Evolutionary conservation across 495 filamentous ascomycete genomes (phyloP).

Genomic region (Aspergillus campestris): DNA sequence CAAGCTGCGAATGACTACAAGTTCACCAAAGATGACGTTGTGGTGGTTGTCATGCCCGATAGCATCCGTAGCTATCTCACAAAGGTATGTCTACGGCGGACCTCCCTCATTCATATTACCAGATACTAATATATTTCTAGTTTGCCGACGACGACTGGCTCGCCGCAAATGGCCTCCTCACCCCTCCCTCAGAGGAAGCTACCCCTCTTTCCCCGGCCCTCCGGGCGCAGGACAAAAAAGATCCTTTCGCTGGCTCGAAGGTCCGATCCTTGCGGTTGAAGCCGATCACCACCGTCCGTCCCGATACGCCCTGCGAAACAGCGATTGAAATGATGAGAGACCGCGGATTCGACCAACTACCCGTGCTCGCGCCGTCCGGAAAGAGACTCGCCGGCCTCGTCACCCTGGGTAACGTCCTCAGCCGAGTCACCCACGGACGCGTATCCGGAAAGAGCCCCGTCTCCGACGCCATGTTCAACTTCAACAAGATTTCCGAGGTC

Average conservation of each 20-base stretch:
- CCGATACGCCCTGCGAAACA: constrained; percentile 60
- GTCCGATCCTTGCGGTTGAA: constrained; percentile 78
- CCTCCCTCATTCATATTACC: background rate
- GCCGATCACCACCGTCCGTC: constrained; percentile 76
- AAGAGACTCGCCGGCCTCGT: constrained; percentile 79
- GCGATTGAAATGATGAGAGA: constrained; percentile 97
- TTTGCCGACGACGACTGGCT: constrained; percentile 99
- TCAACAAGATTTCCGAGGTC: constrained; percentile 73
- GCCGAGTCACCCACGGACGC: constrained; percentile 73
- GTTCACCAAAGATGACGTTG: constrained; percentile 66
- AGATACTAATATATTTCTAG: constrained; percentile 19
- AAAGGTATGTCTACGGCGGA: constrained; percentile 46
- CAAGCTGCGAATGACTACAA: constrained; percentile 67
- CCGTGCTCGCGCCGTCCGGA: constrained; percentile 63
- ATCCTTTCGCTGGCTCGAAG: constrained; percentile 63
- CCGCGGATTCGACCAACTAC: constrained; percentile 92
- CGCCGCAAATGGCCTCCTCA: constrained; percentile 82
- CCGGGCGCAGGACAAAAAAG: constrained; percentile 22
- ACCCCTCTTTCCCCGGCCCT: constrained; percentile 34
- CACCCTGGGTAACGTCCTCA: constrained; percentile 90
- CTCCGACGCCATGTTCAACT: constrained; percentile 92
- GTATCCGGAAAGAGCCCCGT: constrained; percentile 64
- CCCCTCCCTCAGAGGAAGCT: constrained; percentile 45
- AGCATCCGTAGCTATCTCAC: constrained; percentile 96
- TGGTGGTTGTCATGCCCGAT: constrained; percentile 88